These are phyloP conservation scores for Pseudogymnoascus sp. DNA, from an alignment of 2,329 filamentous ascomycete species.

Conservation along the genomic window DNA sequence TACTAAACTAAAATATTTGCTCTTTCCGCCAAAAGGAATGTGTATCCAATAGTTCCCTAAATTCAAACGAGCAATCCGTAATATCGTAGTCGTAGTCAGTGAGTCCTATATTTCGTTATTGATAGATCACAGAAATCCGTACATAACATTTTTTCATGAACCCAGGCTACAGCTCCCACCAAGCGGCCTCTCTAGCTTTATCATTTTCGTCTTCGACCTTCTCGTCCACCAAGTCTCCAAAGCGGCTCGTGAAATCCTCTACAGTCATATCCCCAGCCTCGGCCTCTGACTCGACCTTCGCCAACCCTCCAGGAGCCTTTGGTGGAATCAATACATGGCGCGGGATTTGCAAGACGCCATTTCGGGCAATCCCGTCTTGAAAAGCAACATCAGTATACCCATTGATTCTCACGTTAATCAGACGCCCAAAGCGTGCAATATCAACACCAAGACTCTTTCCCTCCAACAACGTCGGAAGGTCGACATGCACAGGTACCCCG, in stretches of 20 bases:
- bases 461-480: constrained; percentile 65
- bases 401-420: constrained; percentile 68
- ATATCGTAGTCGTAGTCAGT: not conserved
- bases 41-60: not conserved
- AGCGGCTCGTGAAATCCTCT: constrained; percentile 52
- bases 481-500: constrained; percentile 46
- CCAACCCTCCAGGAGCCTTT: constrained; percentile 28
- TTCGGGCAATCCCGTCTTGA: constrained; percentile 63
- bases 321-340: constrained; percentile 69
- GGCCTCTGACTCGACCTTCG: constrained; percentile 25
- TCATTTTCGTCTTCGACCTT: not conserved
- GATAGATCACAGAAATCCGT: not conserved
- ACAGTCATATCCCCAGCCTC: constrained; percentile 45
- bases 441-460: constrained; percentile 63
- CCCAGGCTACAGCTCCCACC: not conserved
- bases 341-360: constrained; percentile 78
- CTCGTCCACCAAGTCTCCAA: constrained; percentile 22
- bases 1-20: not conserved
- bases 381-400: constrained; percentile 58
- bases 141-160: not conserved
- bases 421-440: constrained; percentile 58
- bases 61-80: not conserved
- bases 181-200: not conserved
- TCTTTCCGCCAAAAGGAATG: not conserved
- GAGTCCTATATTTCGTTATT: not conserved